Percentiles rank a stretch among this genome's conserved stretches.
Evolutionary conservation across 2,329 filamentous ascomycete genomes (phyloP).

Genomic region (Blastomyces silverae): DNA sequence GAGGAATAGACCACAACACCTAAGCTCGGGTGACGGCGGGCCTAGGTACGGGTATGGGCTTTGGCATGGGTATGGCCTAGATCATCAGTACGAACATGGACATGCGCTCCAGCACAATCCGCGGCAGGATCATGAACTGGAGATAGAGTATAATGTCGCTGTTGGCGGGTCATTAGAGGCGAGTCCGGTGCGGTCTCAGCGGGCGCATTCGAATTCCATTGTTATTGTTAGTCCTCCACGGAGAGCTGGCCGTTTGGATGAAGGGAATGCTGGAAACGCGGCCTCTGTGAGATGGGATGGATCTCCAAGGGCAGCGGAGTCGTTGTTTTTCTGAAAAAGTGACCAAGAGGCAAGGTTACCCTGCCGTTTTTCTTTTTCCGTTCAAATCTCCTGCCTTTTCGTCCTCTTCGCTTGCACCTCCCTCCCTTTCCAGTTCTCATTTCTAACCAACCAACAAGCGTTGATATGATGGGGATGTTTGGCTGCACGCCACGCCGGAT

Average conservation of each 20-base stretch:
- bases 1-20: background rate
- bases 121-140: background rate
- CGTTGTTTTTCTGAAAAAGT: constrained; percentile 2
- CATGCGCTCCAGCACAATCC: background rate
- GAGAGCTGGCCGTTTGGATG: background rate
- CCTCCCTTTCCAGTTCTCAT: background rate
- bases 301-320: background rate
- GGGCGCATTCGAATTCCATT: constrained; percentile 11
- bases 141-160: constrained; percentile 12
- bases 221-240: constrained; percentile 3
- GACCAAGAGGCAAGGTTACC: background rate
- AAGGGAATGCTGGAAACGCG: background rate
- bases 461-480: too few species aligned
- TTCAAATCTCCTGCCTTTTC: background rate
- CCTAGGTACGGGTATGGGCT: background rate
- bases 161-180: constrained; percentile 7
- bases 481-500: background rate
- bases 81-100: background rate
- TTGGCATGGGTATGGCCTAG: background rate
- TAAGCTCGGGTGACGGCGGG: background rate
- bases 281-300: constrained; percentile 2
- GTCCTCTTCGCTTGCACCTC: background rate
- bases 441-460: background rate
- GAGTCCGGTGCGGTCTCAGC: constrained; percentile 10
- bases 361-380: background rate